Percentiles rank a stretch among this genome's conserved stretches.
Conservation (phyloP, 2,329 filamentous ascomycete species). For the Penicillium hordei region DNA sequence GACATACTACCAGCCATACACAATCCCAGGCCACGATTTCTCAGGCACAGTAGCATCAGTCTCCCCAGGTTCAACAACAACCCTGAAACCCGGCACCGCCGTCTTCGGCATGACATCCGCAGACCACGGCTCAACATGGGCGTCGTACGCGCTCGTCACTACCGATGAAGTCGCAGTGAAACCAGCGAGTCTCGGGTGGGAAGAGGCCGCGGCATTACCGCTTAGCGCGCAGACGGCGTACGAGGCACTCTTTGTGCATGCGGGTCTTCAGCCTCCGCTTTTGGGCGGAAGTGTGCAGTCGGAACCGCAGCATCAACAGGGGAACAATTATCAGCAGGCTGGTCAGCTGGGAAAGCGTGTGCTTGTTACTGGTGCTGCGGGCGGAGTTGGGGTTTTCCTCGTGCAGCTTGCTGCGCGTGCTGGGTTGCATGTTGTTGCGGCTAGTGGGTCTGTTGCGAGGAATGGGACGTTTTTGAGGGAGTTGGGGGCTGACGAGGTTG, state of each 20-base stretch:
- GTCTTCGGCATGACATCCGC: conserved; percentile 30
- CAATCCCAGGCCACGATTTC: conserved; percentile 26
- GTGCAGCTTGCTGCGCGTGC: conserved; percentile 41
- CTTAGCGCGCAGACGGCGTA: conserved; percentile 34
- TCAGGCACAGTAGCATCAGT: conserved; percentile 20
- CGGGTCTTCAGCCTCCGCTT: conserved; percentile 14
- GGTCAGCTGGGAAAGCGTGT: conserved; percentile 12
- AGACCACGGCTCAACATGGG: conserved; percentile 26
- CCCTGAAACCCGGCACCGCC: conserved; percentile 29
- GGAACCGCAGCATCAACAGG: not conserved
- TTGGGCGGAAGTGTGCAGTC: not conserved
- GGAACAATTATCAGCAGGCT: not conserved
- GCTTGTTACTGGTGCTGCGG: conserved; percentile 41
- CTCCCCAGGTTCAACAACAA: not conserved
- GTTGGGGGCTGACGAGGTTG: conserved; percentile 41
- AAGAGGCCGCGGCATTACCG: conserved; percentile 29
- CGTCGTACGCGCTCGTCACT: conserved; percentile 27
- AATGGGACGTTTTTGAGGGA: conserved; percentile 36
- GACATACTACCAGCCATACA: conserved; percentile 24
- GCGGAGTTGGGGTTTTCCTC: conserved; percentile 40
- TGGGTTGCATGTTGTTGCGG: conserved; percentile 34
- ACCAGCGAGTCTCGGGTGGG: conserved; percentile 22
- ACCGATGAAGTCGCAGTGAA: conserved; percentile 27
- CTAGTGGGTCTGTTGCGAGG: conserved; percentile 34
- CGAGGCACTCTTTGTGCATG: conserved; percentile 34